Conservation (phyloP, 2,329 filamentous ascomycete species). For the Cryphonectria radicalis region DNA sequence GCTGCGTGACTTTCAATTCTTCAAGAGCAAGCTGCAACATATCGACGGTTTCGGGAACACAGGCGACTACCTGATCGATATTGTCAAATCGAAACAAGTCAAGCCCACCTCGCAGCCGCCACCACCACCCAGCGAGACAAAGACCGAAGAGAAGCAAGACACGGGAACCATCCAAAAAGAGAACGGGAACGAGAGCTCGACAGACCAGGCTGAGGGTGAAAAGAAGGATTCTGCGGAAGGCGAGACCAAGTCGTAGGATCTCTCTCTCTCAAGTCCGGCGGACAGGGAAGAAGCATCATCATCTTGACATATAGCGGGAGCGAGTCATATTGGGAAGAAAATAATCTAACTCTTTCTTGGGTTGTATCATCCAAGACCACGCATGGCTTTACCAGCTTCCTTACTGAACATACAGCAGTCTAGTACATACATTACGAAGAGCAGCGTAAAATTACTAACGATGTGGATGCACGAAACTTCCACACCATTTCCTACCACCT, state of each 20-base stretch:
- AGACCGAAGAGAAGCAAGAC: slow-evolving; percentile 31
- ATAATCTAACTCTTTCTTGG: slow-evolving; percentile 21
- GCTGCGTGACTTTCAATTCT: slow-evolving; percentile 74
- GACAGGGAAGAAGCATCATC: neutral
- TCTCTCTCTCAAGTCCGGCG: neutral
- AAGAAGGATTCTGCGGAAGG: slow-evolving; percentile 15
- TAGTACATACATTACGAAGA: neutral
- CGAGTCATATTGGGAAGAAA: slow-evolving; percentile 2
- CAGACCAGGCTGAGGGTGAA: neutral
- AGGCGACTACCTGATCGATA: slow-evolving; percentile 68
- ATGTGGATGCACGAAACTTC: neutral
- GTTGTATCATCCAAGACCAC: slow-evolving; percentile 6
- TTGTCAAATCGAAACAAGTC: slow-evolving; percentile 64
- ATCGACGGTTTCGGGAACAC: slow-evolving; percentile 79
- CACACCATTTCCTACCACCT: too few relatives aligned
- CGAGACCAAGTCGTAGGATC: slow-evolving; percentile 1
- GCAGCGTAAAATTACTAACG: neutral
- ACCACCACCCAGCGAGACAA: slow-evolving; percentile 27
- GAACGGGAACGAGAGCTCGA: slow-evolving; percentile 10
- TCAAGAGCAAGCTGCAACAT: slow-evolving; percentile 72
- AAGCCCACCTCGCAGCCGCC: slow-evolving; percentile 32
- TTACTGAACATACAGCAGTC: neutral
- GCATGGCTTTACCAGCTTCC: neutral
- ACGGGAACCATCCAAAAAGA: slow-evolving; percentile 7
- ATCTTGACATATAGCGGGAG: slow-evolving; percentile 21